A percentile compares a stretch with the other conserved stretches of the same genome.
phyloP scores from a whole-genome alignment of 208 protist genomes.

The Trypanosoma cruzi region DNA sequence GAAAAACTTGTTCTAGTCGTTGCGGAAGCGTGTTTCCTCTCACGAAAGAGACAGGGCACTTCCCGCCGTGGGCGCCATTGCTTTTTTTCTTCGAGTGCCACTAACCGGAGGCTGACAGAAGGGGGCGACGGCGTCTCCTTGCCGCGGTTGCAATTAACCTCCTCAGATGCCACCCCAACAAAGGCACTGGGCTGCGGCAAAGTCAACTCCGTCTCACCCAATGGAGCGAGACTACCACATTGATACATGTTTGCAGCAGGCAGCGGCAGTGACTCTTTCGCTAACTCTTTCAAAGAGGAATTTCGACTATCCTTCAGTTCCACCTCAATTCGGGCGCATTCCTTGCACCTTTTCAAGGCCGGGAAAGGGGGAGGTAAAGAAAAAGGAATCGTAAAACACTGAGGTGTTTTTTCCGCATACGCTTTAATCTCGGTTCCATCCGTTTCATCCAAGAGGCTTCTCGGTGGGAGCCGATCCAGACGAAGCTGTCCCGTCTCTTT shows the following conservation, averaged over 20 bases:
- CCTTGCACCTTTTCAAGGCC: not conserved
- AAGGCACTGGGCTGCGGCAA: not conserved
- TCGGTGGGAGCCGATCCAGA: conserved; percentile 40
- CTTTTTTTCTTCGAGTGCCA: conserved; percentile 20
- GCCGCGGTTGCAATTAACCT: too few relatives aligned
- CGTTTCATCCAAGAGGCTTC: conserved; percentile 1
- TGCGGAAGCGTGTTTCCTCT: not conserved
- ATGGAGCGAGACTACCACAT: not conserved
- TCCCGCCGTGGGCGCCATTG: conserved; percentile 12
- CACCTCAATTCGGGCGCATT: not conserved
- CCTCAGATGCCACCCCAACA: not conserved
- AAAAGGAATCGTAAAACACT: not conserved
- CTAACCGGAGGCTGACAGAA: not conserved
- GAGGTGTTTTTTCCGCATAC: not conserved
- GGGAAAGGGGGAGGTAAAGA: not conserved
- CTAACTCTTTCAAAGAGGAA: not conserved
- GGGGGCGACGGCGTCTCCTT: not conserved
- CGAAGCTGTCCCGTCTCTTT: conserved; percentile 42
- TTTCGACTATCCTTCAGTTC: not conserved
- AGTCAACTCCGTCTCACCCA: not conserved
- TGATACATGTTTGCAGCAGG: not conserved
- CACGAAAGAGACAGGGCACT: not conserved
- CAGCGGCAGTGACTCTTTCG: not conserved
- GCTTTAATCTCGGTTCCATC: not conserved
- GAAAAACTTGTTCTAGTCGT: not conserved